Evolutionary conservation across 805 yeast species (phyloP), one percentile per base, ranked within the genome.

Genomic region (Metschnikowia colocasiae): DNA sequence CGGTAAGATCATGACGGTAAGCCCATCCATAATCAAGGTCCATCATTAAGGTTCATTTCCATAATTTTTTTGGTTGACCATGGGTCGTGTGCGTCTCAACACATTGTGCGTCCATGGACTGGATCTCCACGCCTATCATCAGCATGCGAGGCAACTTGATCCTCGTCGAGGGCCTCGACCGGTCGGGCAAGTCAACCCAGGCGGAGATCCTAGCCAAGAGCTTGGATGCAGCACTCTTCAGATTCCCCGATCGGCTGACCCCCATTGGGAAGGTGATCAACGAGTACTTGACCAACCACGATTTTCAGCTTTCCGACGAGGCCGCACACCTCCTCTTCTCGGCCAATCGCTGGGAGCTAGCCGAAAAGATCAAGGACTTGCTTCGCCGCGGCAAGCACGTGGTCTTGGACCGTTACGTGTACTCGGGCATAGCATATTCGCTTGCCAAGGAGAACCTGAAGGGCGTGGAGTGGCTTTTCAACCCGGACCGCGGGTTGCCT

Each of bases 171-270:
- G 99, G 99, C 0, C 78, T 94, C 1, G 99, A 94, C 59, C 70
- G 99, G 42, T 85, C 97, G 0, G 99, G 99, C 0, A 94, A 94
- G 59, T 80, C 96, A 2, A 90, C 97, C 0, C 99, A 94, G 61
- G 71, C 72, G 1, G 59, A 67, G 4, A 75, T 75, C 3, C 61
- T 72, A 3, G 45, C 57, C 1, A 41, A 44, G 10, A 45, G 49
- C 26, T 54, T 67, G 13, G 23, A 54, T 8, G 56, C 59, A 13
- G 70, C 71, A 46, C 65, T 86, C 30, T 59, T 86, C 51, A 91
- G 89, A 63, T 91, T 94, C 55, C 99, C 99, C 12, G 92, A 91
- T 43, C 74, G 99, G 50, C 71, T 86, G 0, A 94, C 98, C 0
- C 75, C 76, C 9, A 85, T 89, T 35, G 99, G 99, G 2, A 60